Conservation (phyloP, 441 rosid genomes). For the Adansonia madagascariensis region DNA sequence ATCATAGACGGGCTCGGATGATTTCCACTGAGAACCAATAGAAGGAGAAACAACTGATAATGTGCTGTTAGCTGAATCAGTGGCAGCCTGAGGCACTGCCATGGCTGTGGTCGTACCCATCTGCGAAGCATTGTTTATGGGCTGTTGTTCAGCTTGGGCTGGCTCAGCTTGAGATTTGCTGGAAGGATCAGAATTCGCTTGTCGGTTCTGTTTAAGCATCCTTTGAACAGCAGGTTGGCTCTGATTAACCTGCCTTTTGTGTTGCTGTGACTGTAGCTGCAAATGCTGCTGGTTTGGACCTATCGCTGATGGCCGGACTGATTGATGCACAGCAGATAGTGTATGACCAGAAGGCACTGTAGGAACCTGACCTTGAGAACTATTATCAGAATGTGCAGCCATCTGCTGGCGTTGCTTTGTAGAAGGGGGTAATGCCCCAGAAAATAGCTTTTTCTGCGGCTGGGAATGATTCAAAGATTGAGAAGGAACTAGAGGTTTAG, state of each 20-base stretch:
- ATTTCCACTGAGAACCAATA: conserved; percentile 49
- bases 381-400: conserved; percentile 63
- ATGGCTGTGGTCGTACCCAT: conserved; percentile 39
- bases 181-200: conserved; percentile 48
- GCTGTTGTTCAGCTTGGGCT: conserved; percentile 50
- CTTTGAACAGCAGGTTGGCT: conserved; percentile 58
- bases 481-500: conserved; percentile 62
- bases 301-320: conserved; percentile 49
- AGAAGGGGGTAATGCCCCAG: conserved; percentile 47
- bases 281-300: conserved; percentile 70
- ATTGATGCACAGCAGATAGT: conserved; percentile 47
- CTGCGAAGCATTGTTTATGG: conserved; percentile 46
- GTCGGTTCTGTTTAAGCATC: conserved; percentile 62
- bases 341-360: conserved; percentile 53
- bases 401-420: conserved; percentile 60
- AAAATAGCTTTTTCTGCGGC: conserved; percentile 54
- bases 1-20: conserved; percentile 55
- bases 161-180: conserved; percentile 66
- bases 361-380: conserved; percentile 61
- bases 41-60: conserved; percentile 34
- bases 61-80: conserved; percentile 46
- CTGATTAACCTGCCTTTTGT: conserved; percentile 71
- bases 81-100: conserved; percentile 48
- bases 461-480: conserved; percentile 64
- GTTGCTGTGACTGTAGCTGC: conserved; percentile 50